These are phyloP conservation scores for Mycena venus DNA, from an alignment of 768 basidiomycete species.

Conservation along the genomic window DNA sequence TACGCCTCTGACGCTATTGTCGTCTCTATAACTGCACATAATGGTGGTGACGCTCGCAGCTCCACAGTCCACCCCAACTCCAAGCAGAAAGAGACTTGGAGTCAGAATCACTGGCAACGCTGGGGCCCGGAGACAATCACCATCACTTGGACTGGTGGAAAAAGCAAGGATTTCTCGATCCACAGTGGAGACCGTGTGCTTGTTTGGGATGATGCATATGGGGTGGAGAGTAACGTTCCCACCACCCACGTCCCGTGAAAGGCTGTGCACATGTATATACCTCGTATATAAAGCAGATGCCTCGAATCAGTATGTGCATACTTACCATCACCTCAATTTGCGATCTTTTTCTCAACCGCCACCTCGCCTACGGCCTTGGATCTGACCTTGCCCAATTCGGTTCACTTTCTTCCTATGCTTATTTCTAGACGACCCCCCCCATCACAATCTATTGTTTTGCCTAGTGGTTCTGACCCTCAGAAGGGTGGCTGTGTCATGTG, in stretches of 20 bases:
- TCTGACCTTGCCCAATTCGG: no score
- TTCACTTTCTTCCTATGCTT: no score
- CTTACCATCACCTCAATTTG: no score
- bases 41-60: background rate
- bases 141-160: background rate
- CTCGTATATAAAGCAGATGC: no score
- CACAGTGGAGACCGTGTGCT: background rate
- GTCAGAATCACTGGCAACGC: background rate
- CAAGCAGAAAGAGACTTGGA: conserved; percentile 4
- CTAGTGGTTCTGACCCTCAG: no score
- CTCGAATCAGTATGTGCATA: no score
- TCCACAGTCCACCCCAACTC: conserved; percentile 1
- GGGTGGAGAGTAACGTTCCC: background rate
- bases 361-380: no score
- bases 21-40: background rate
- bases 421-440: no score
- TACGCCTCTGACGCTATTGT: conserved; percentile 4
- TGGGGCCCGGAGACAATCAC: background rate
- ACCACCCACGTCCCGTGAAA: background rate
- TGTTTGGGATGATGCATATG: conserved; percentile 10
- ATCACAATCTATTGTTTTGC: no score
- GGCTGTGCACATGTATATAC: no score
- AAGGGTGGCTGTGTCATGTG: no score
- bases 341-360: no score
- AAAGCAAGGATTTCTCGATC: background rate